Percentiles rank a stretch among this genome's conserved stretches.
phyloP scores from a whole-genome alignment of 208 protist genomes.

The Acanthamoeba royreba region DNA sequence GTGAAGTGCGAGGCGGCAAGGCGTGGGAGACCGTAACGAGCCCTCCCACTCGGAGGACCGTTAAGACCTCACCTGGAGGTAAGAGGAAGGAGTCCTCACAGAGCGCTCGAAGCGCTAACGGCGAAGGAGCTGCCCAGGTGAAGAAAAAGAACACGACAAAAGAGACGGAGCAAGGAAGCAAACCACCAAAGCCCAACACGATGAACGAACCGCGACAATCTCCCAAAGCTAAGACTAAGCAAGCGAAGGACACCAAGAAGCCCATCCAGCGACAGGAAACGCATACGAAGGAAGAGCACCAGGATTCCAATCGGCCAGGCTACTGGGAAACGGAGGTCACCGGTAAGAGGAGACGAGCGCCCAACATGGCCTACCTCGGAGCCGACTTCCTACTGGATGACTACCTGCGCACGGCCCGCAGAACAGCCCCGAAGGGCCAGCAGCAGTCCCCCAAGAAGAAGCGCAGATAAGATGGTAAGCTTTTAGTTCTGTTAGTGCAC shows the following conservation, averaged over 20 bases:
- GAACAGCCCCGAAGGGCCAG: too few relatives aligned
- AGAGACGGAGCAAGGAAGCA: background rate
- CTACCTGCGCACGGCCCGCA: too few relatives aligned
- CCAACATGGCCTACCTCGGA: constrained; percentile 22
- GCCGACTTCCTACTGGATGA: too few relatives aligned
- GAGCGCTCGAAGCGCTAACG: background rate
- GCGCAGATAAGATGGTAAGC: too few relatives aligned
- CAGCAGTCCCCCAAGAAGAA: too few relatives aligned
- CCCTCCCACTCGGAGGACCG: too few relatives aligned
- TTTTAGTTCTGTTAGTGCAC: too few relatives aligned
- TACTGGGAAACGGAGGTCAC: background rate
- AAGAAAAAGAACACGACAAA: background rate
- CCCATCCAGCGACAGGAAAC: background rate
- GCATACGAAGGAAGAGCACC: background rate
- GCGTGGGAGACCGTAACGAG: background rate
- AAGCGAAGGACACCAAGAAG: background rate
- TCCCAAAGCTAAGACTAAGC: background rate
- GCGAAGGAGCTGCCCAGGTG: background rate
- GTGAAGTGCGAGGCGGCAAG: background rate
- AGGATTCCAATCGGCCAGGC: background rate
- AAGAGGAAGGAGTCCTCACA: background rate
- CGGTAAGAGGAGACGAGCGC: background rate
- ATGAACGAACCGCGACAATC: background rate
- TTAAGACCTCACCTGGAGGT: too few relatives aligned
- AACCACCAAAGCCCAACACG: background rate